Conservation (phyloP, 2,329 filamentous ascomycete species). For the Xylariaceae sp. region DNA sequence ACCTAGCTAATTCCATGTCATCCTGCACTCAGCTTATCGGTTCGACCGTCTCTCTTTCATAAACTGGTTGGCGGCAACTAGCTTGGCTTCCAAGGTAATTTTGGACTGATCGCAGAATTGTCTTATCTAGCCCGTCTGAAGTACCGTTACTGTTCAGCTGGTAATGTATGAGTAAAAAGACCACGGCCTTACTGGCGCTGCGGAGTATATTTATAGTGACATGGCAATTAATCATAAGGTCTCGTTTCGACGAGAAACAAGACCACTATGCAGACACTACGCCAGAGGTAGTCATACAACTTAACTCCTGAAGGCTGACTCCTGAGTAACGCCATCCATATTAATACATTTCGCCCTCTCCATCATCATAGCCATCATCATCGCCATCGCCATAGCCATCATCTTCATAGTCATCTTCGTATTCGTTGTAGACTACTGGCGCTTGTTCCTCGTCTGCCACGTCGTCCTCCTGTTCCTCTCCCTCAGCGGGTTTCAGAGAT, state of each 20-base stretch:
- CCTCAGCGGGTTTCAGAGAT: conserved; percentile 34
- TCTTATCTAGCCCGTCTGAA: background rate
- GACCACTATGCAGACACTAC: background rate
- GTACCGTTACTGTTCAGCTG: background rate
- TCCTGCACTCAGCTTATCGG: no score
- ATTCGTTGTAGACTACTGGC: conserved; percentile 36
- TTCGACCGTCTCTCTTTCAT: no score
- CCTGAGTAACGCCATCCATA: conserved; percentile 1
- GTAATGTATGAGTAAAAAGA: background rate
- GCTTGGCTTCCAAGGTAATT: background rate
- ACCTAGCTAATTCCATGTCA: no score
- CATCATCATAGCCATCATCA: conserved; percentile 32
- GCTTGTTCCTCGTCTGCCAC: conserved; percentile 37
- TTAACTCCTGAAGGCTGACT: background rate
- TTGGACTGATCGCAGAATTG: background rate
- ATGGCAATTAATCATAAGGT: background rate
- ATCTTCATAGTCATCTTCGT: conserved; percentile 28
- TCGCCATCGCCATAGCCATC: conserved; percentile 29
- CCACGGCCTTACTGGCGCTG: background rate
- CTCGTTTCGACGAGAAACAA: background rate
- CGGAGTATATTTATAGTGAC: background rate
- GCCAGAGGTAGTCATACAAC: background rate
- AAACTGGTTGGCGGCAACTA: no score
- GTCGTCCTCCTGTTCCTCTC: conserved; percentile 35
- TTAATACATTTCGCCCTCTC: conserved; percentile 29